Evolutionary conservation across 148 eudicot species (phyloP).

Genomic region (Chenopodium quinoa): DNA sequence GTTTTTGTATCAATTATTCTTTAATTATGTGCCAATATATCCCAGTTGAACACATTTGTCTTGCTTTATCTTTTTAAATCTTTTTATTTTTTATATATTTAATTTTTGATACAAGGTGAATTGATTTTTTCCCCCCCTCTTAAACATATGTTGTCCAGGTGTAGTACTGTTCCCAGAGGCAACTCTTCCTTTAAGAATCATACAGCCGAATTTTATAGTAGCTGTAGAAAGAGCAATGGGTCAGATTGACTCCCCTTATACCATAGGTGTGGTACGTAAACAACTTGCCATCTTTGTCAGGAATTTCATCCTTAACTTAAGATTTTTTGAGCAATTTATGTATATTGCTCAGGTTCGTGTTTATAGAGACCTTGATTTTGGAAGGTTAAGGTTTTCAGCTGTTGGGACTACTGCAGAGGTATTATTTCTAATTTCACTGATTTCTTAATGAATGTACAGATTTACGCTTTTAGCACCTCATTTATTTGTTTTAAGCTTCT

Average conservation of each 20-base stretch:
- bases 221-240: constrained; percentile 77
- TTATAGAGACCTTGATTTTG: constrained; percentile 44
- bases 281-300: constrained; percentile 7
- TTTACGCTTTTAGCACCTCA: background rate
- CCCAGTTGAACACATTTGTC: constrained; percentile 1
- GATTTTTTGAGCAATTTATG: constrained; percentile 3
- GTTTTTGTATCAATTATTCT: constrained; percentile 29
- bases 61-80: background rate
- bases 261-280: constrained; percentile 82
- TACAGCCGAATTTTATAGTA: constrained; percentile 60
- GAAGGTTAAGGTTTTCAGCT: constrained; percentile 54
- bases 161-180: constrained; percentile 93
- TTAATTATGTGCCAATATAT: background rate
- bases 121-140: background rate
- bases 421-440: constrained; percentile 9
- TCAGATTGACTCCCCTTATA: constrained; percentile 62
- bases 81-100: background rate
- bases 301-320: constrained; percentile 14
- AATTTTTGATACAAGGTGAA: background rate
- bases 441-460: background rate
- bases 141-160: constrained; percentile 38
- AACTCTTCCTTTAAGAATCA: constrained; percentile 85
- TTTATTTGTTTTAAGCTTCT: background rate
- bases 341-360: constrained; percentile 58
- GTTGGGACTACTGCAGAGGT: constrained; percentile 98